A percentile compares a stretch with the other conserved stretches of the same genome.
Evolutionary conservation across 345 rosid genomes (phyloP).

Genomic region (sweet orange (Citrus sinensis)): DNA sequence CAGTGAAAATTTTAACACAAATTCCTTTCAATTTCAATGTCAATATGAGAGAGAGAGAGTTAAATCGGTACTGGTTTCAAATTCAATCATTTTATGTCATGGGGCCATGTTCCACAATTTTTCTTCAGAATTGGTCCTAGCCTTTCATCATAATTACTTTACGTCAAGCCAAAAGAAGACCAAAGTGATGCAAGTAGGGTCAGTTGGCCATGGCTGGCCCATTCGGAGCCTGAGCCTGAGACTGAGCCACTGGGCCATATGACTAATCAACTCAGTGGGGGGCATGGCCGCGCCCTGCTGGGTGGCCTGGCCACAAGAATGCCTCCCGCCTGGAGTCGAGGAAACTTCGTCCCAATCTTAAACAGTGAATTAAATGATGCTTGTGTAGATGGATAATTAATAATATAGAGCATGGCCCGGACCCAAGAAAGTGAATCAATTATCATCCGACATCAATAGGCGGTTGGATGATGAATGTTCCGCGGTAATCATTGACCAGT

Average conservation of each 20-base stretch:
- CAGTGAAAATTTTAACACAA: neutral
- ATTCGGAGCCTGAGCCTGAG: too few relatives aligned
- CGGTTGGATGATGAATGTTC: constrained; percentile 16
- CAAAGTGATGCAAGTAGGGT: neutral
- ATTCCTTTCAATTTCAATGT: neutral
- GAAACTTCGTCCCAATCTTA: constrained; percentile 9
- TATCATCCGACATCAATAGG: constrained; percentile 7
- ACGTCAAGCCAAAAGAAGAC: neutral
- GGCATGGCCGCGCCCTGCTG: constrained; percentile 18
- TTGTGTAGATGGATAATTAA: neutral
- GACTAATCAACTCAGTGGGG: constrained; percentile 12
- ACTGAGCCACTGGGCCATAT: neutral
- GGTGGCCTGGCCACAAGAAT: constrained; percentile 31
- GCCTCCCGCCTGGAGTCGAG: constrained; percentile 35
- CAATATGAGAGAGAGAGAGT: neutral
- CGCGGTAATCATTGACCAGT: constrained; percentile 13
- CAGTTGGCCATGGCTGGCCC: constrained; percentile 9
- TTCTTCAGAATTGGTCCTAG: constrained; percentile 7
- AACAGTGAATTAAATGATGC: constrained; percentile 4
- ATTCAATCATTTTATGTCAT: neutral
- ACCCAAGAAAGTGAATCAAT: constrained; percentile 1
- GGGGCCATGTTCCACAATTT: neutral
- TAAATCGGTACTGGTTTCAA: neutral
- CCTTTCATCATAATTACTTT: neutral
- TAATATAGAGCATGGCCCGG: constrained; percentile 16